Evolutionary conservation across 257 asterid species (phyloP), one percentile per base, ranked within the genome.

Genomic region (Galeopsis tetrahit): DNA sequence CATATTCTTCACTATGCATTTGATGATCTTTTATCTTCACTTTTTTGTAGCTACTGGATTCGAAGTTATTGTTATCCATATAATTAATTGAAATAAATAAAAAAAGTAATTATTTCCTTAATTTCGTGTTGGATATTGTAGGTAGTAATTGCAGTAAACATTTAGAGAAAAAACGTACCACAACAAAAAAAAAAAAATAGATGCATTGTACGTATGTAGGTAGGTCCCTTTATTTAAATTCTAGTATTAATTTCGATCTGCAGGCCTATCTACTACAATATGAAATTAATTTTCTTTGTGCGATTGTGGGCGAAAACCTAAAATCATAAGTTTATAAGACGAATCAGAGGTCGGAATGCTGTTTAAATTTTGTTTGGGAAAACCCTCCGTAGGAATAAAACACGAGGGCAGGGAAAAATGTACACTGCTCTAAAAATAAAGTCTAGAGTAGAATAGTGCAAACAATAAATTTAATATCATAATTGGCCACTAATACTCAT

Each of bases 121-220:
- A 43, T 17, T 33, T 60, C 1, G 36, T 72, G 9, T 52, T 21
- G 34, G 36, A 31, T 39, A 17, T 55, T 55, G 2, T 8, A n/a
- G 40, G 28, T 11, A 21, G 35, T 38, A 38, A 62, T 62, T 63
- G 63, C 58, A 11, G 64, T 17, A 11, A 56, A 11, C 14, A 40
- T 40, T 40, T 53, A 11, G 44, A 71, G 43, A 34, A 38, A 57
- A 72, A 8, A 67, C 17, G 34, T 66, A 51, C 44, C 40, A 4
- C 5, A n/a, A n/a, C n/a, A n/a, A n/a, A 21, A 21, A 21, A 21
- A 36, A 14, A 51, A 38, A 63, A 63, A 46, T 34, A 71, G 70
- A 72, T 72, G 70, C 70, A 51, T 36, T 49, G 70, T 61, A 72
- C 46, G 13, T 34, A 44, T 52, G 71, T 62, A 73, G 34, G 42